Percentiles rank a stretch among this genome's conserved stretches.
Conservation (phyloP, 495 filamentous ascomycete species). For the Chaetomium tenue region DNA sequence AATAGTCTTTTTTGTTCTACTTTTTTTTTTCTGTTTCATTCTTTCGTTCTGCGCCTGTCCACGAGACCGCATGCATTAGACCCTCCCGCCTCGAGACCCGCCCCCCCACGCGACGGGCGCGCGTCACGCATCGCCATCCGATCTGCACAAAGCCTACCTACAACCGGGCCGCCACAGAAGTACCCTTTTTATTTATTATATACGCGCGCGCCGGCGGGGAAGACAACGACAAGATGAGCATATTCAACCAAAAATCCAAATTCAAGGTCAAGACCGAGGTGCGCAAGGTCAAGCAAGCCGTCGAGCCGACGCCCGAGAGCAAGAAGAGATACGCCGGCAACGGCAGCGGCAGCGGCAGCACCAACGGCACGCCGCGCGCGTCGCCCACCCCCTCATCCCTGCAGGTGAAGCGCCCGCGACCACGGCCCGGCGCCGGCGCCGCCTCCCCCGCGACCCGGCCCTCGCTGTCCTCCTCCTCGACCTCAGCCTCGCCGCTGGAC, state of each 20-base stretch:
- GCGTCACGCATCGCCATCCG: too few relatives aligned
- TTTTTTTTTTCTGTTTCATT: background rate
- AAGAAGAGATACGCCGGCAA: conserved; percentile 8
- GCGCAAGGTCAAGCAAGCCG: conserved; percentile 32
- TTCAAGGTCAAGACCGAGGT: conserved; percentile 38
- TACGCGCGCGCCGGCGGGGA: background rate
- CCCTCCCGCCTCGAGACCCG: background rate
- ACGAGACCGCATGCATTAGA: background rate
- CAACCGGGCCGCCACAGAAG: too few relatives aligned
- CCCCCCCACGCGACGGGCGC: background rate
- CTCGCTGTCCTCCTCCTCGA: background rate
- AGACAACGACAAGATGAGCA: conserved; percentile 27
- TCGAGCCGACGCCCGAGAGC: conserved; percentile 25
- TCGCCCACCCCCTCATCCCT: conserved; percentile 16
- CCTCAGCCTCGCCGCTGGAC: background rate
- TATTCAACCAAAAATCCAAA: conserved; percentile 42
- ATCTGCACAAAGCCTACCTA: too few relatives aligned
- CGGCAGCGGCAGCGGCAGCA: conserved; percentile 5
- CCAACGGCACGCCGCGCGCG: conserved; percentile 17
- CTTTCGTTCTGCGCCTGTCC: background rate
- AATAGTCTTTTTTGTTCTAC: background rate
- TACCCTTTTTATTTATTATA: background rate
- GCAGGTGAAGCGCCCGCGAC: conserved; percentile 6
- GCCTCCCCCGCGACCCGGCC: conserved; percentile 12
- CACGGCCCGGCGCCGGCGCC: too few relatives aligned